phyloP scores from a whole-genome alignment of 2,329 filamentous ascomycete genomes.

The Cladosporium sp. region DNA sequence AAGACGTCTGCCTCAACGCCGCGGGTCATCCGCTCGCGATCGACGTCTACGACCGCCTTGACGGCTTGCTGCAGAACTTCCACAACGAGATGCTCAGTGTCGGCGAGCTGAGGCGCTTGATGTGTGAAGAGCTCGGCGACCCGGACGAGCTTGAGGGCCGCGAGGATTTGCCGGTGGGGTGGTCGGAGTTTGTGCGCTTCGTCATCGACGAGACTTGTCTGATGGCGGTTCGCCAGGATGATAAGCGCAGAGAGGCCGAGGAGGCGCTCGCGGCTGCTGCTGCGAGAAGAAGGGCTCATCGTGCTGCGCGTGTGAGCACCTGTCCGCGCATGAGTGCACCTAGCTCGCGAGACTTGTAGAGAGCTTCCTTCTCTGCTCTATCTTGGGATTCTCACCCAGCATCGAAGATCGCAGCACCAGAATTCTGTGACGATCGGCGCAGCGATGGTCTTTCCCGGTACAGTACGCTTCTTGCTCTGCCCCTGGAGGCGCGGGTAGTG shows the following conservation, averaged over 20 bases:
- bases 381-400: no score
- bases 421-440: no score
- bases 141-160: neutral
- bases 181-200: neutral
- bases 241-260: neutral
- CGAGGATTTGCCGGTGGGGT: neutral
- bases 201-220: neutral
- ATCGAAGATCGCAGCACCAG: no score
- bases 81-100: neutral
- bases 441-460: no score
- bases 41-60: neutral
- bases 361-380: no score
- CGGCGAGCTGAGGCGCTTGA: neutral
- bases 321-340: neutral
- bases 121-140: neutral
- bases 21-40: neutral
- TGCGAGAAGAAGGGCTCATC: no score
- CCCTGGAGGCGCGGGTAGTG: no score
- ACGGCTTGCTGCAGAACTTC: neutral
- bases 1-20: neutral
- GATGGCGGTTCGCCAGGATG: neutral
- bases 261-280: neutral
- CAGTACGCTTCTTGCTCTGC: no score
- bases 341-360: no score
- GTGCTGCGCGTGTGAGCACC: neutral